Conservation (phyloP, 805 yeast species). For the Pichia exigua region DNA sequence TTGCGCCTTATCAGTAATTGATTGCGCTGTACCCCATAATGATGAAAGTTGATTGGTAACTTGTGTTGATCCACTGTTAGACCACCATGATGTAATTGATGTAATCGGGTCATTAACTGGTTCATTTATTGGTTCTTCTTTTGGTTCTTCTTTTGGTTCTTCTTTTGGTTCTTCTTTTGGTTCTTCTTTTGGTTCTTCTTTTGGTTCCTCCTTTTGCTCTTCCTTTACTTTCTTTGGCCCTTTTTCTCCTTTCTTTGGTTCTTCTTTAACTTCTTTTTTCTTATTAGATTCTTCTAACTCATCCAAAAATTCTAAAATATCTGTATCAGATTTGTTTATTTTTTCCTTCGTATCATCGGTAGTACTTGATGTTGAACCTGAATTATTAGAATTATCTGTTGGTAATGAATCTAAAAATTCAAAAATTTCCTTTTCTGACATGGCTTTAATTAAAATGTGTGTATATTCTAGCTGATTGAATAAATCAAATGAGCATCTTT, state of each 20-base stretch:
- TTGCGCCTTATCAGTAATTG: slow-evolving; percentile 34
- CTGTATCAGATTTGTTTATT: slow-evolving; percentile 38
- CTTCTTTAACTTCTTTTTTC: not conserved
- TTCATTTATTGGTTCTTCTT: not conserved
- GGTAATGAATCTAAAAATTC: slow-evolving; percentile 78
- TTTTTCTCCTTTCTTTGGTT: not conserved
- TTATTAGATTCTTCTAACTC: slow-evolving; percentile 46
- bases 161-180: not conserved
- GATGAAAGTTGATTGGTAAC: slow-evolving; percentile 56
- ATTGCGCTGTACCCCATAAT: slow-evolving; percentile 56
- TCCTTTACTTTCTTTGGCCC: not conserved
- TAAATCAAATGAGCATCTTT: too few species aligned
- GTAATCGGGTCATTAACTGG: slow-evolving; percentile 49
- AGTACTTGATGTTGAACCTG: slow-evolving; percentile 8
- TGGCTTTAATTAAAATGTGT: not conserved
- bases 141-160: too few species aligned
- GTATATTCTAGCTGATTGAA: too few species aligned
- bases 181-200: not conserved
- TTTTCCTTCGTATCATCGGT: not conserved
- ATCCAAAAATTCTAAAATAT: slow-evolving; percentile 51
- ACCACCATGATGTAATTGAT: slow-evolving; percentile 70
- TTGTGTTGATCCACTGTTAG: slow-evolving; percentile 55
- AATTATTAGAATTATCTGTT: slow-evolving; percentile 30
- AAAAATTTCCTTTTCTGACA: slow-evolving; percentile 57
- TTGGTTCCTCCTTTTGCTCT: not conserved